Conservation (phyloP, 2,329 filamentous ascomycete species). For the Fusarium bulbicola region DNA sequence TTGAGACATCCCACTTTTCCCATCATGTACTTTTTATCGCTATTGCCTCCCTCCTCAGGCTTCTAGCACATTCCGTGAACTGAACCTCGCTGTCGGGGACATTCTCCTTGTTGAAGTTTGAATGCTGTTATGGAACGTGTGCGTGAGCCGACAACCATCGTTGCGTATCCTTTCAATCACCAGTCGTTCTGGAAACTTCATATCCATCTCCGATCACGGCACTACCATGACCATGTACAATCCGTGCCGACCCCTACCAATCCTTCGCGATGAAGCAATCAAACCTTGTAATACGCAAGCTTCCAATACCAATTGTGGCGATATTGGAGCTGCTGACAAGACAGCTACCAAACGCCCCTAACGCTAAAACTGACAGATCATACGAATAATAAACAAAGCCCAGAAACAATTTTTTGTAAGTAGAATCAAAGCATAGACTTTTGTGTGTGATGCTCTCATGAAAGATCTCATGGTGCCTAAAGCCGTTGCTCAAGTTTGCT, state of each 20-base stretch:
- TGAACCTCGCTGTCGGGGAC: background rate
- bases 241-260: background rate
- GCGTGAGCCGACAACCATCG: background rate
- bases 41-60: background rate
- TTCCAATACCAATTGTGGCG: background rate
- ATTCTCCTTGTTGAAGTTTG: conserved; percentile 3
- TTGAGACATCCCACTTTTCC: conserved; percentile 11
- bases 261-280: background rate
- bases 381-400: conserved; percentile 2
- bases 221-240: background rate
- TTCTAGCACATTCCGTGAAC: background rate
- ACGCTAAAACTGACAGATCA: conserved; percentile 30
- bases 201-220: background rate
- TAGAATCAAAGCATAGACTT: conserved; percentile 13
- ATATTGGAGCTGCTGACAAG: background rate
- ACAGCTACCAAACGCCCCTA: conserved; percentile 28
- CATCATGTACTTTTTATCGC: background rate
- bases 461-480: background rate
- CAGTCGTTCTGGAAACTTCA: background rate
- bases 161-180: background rate
- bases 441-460: conserved; percentile 11
- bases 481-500: background rate
- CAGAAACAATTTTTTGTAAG: conserved; percentile 10
- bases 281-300: background rate
- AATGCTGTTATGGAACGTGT: background rate